Base-by-base conservation (phyloP, 179 eudicot species). In the Nepenthes alata region DNA sequence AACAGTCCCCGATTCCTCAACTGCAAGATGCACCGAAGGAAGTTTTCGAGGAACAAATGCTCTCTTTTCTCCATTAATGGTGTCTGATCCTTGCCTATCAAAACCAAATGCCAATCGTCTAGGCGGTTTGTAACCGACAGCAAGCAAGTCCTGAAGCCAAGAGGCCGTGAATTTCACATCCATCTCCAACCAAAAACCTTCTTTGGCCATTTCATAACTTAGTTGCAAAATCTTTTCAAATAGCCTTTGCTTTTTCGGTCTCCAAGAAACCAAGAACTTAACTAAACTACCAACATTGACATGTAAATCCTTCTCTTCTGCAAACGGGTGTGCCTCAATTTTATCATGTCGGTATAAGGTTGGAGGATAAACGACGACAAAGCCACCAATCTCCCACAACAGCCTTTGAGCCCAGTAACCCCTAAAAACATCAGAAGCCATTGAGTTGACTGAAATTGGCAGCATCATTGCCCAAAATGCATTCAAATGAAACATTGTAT, bases 401-500 rank as follows among this genome's bases (percentile, higher is more conserved):
- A 83, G 63, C 70, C 83, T 75, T 47, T 83, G 87, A 6, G 78
- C 84, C 84, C 82, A 83, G 69, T 77, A 83, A 34, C 87, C 87
- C 63, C 87, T 75, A 37, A 83, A 67, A 1, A 83, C 70, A 75
- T 83, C 87, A 13, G 87, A 77, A 61, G 87, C 87, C 87, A 83
- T 83, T 34, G 85, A 45, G 61, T 85, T 83, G 25, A 83, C 82
- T 0, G 87, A 83, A 57, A 80, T 83, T 0, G 87, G 87, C 36
- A 83, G 78, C 87, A 83, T 83, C 71, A 83, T 60, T 11, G 80
- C 87, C 87, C 87, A 83, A 67, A 83, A 83, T 12, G 87, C 82
- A 15, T 80, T 55, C 1, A 74, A 75, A 72, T 83, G 85, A 55
- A 71, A 80, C 8, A 83, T 63, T 0, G 87, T 83, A 70, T 83